Base-by-base conservation (phyloP, 164 flowering plant species). In the Dillenia turbinata region DNA sequence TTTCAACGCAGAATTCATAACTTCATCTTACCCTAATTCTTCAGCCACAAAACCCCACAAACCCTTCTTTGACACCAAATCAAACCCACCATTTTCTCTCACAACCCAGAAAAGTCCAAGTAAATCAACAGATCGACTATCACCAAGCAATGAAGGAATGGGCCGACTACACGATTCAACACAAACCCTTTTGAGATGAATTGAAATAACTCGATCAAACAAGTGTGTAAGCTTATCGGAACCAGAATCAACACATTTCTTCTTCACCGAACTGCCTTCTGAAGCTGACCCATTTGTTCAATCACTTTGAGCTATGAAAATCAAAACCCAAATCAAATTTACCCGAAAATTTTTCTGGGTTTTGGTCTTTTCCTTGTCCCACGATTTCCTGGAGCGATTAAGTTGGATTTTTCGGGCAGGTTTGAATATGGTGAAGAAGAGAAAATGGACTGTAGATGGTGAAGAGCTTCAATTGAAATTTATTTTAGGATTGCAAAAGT, bases 91-190 rank as follows among this genome's bases (percentile, higher is more conserved):
- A 17, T 68, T 69, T 51, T 66, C 66, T 66, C 77, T 70, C 56
- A 82, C 88, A 0, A 74, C 67, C 65, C 79, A 68, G 47, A 78
- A 84, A 45, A 86, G 75, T 26, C 72, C 66, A 60, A 80, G 78
- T 79, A 84, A 78, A 70, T 86, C 88, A 33, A 71, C 69, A 1
- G 66, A 44, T 44, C 56, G 69, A 59, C 87, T 87, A 65, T 79
- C 78, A 9, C 78, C 79, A 12, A 83, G 65, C 65, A 68, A 52
- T 40, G 73, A 77, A 6, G 84, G 91, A 15, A 78, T 9, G 14
- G 85, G 78, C 72, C 79, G 65, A 69, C 69, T 16, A 15, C 60
- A 49, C 26, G 67, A 75, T 26, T 45, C 59, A 12, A 44, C 52
- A 57, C 54, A 68, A 44, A 61, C 56, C 43, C 73, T 82, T 26